Evolutionary conservation across 345 rosid genomes (phyloP).

Genomic region (Hibiscus mutabilis): DNA sequence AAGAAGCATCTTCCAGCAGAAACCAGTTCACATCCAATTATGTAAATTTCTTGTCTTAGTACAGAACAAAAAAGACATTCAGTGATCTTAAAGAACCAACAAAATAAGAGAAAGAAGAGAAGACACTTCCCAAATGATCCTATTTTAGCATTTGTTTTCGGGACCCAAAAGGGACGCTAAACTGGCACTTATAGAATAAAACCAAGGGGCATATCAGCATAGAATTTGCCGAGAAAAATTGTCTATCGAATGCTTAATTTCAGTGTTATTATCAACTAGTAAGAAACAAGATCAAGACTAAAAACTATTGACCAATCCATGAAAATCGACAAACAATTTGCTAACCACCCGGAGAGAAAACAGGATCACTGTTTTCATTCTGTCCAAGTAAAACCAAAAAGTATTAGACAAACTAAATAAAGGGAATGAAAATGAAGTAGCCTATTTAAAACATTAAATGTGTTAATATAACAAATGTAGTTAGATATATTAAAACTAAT

Average conservation of each 20-base stretch:
- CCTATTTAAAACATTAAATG: not conserved
- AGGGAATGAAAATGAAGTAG: not conserved
- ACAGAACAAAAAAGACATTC: not conserved
- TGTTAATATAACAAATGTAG: no score
- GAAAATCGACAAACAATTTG: not conserved
- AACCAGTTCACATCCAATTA: not conserved
- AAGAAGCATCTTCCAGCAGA: not conserved
- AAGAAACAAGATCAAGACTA: not conserved
- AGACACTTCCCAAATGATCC: not conserved
- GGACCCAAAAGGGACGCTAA: no score
- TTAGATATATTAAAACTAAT: no score
- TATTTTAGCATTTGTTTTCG: no score
- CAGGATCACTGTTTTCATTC: conserved; percentile 20
- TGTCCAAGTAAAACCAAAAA: not conserved
- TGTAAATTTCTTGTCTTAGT: not conserved
- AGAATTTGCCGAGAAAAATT: not conserved
- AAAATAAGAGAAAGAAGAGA: not conserved
- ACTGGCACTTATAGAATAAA: no score
- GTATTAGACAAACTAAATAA: not conserved
- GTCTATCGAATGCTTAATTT: not conserved
- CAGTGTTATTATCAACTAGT: not conserved
- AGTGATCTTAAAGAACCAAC: not conserved
- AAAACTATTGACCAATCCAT: not conserved
- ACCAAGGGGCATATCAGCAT: not conserved
- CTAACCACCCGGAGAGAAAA: not conserved